These are phyloP conservation scores for Fusarium hainanense DNA, from an alignment of 2,329 filamentous ascomycete genomes.

Conservation along the genomic window DNA sequence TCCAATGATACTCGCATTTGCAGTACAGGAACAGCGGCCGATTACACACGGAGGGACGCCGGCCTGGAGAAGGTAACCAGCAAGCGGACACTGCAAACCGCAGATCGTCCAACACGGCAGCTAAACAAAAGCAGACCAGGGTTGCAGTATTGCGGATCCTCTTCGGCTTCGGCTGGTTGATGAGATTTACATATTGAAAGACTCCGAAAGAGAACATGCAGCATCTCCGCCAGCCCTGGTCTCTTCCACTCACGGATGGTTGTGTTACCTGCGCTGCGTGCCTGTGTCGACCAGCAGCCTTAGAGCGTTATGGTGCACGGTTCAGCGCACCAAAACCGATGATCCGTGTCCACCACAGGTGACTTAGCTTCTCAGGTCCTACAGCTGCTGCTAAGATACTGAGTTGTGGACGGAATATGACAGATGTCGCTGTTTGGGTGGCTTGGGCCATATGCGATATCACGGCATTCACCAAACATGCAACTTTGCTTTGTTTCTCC, in stretches of 20 bases:
- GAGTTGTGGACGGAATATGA: conserved; percentile 27
- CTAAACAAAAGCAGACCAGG: conserved; percentile 37
- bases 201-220: conserved; percentile 36
- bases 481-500: conserved; percentile 25
- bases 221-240: conserved; percentile 41
- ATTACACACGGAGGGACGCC: conserved; percentile 33
- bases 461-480: conserved; percentile 21
- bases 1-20: conserved; percentile 33
- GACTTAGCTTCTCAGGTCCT: conserved; percentile 7
- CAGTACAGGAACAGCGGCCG: conserved; percentile 26
- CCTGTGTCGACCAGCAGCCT: conserved; percentile 40
- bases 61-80: conserved; percentile 29
- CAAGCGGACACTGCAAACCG: conserved; percentile 39
- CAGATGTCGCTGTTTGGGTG: conserved; percentile 27
- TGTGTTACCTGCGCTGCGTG: conserved; percentile 32
- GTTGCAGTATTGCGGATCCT: conserved; percentile 41
- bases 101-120: conserved; percentile 45
- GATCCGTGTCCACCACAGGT: conserved; percentile 22
- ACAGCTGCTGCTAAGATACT: conserved; percentile 17
- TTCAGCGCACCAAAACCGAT: conserved; percentile 41
- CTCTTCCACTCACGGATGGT: conserved; percentile 31
- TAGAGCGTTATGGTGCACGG: conserved; percentile 42
- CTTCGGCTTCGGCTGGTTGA: conserved; percentile 32
- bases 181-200: conserved; percentile 40
- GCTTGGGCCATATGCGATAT: conserved; percentile 12